phyloP scores from a whole-genome alignment of 345 rosid species.

The Ceriops tagal region DNA sequence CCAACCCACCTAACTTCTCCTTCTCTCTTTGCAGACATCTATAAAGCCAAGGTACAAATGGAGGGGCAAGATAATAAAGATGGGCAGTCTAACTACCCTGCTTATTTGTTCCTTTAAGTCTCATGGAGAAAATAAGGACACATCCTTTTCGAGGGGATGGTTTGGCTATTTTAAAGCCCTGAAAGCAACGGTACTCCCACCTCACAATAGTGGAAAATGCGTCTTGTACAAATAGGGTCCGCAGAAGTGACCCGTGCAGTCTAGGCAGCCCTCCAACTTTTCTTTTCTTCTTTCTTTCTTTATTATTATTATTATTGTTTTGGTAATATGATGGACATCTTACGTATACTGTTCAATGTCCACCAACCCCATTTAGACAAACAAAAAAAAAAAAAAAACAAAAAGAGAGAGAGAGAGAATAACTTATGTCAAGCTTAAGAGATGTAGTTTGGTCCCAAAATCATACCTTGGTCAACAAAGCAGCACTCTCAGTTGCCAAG shows the following conservation, averaged over 20 bases:
- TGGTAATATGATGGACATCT: too few species aligned
- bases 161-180: constrained; percentile 31
- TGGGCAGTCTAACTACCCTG: constrained; percentile 17
- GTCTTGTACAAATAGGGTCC: not conserved
- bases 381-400: too few species aligned
- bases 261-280: not conserved
- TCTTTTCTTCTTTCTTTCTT: not conserved
- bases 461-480: too few species aligned
- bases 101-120: constrained; percentile 30
- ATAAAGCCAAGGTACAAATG: constrained; percentile 22
- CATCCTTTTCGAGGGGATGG: constrained; percentile 25
- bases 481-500: too few species aligned
- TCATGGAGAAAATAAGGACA: constrained; percentile 17
- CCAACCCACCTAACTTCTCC: not conserved
- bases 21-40: constrained; percentile 6
- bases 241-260: not conserved
- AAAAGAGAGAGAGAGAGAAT: too few species aligned
- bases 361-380: too few species aligned
- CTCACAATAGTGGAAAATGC: constrained; percentile 14
- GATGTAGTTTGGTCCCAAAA: too few species aligned
- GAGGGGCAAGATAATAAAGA: constrained; percentile 14
- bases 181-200: constrained; percentile 14
- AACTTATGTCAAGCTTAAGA: too few species aligned
- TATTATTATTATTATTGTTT: too few species aligned
- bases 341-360: too few species aligned